Base-by-base conservation (phyloP, 176 grass and related monocot genomes). In the Oryza coarctata region DNA sequence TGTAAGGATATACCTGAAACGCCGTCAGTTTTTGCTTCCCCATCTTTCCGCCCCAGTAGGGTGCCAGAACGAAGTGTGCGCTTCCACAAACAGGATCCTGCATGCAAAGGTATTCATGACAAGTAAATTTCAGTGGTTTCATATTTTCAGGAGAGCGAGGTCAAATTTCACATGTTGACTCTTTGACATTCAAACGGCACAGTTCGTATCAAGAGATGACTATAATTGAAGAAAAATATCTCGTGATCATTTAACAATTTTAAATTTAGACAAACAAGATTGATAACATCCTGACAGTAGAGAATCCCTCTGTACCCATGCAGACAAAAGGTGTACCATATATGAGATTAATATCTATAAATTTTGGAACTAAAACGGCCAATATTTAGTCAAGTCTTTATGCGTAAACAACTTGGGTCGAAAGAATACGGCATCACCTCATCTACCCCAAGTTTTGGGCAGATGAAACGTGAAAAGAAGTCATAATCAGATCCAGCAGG, bases 71-170 rank as follows among this genome's bases (percentile, higher is more conserved):
- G 85, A 87, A 97, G 41, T 97, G 91, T 22, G 83, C 87, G 17
- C 87, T 92, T 23, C 94, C 91, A 79, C 87, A 86, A 9, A 97
- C 94, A 23, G 89, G 94, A 86, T 97, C 94, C 91, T 97, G 61
- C 7, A 25, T n/a, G n/a, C n/a, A n/a, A n/a, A n/a, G n/a, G 22
- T 0, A 58, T 3, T 10, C 55, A 11, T 58, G 55, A 23, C 17
- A 58, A 58, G 23, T 58, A 58, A 58, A n/a, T n/a, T 10, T 9
- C 22, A 58, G 55, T 52, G n/a, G 1, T n/a, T 9, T 52, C 17
- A 52, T 5, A 10, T 3, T 9, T 52, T 52, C 49, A 52, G 3
- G 15, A 18, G 15, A 50, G 49, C 4, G 18, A 52, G 2, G 49
- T 52, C 49, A 52, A 20, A 52, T 52, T 52, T 52, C 17, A 52